Evolutionary conservation across 2,329 filamentous ascomycete genomes (phyloP).

Genomic region (Sclerotinia glacialis): DNA sequence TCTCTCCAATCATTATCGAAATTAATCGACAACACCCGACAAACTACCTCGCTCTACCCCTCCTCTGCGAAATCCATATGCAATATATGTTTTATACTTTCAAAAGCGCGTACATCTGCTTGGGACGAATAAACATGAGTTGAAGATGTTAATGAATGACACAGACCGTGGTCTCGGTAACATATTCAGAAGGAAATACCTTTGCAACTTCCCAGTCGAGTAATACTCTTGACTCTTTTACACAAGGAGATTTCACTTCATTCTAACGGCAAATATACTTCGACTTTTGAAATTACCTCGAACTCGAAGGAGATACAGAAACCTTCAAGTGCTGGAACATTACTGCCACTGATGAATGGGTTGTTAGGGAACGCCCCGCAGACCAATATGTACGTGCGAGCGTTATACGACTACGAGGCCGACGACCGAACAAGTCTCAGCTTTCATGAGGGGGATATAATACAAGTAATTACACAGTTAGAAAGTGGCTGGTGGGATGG

Average conservation of each 20-base stretch:
- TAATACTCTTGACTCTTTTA: conserved; percentile 25
- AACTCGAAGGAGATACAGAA: conserved; percentile 25
- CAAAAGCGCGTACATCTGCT: conserved; percentile 12
- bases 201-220: conserved; percentile 20
- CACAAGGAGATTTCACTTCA: conserved; percentile 25
- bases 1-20: conserved; percentile 8
- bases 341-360: conserved; percentile 54
- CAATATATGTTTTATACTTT: conserved; percentile 9
- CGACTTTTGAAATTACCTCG: conserved; percentile 24
- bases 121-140: conserved; percentile 20
- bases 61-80: conserved; percentile 10
- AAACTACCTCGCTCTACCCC: conserved; percentile 15
- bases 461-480: conserved; percentile 96
- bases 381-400: conserved; percentile 84
- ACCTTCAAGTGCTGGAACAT: conserved; percentile 30
- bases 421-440: conserved; percentile 96
- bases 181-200: conserved; percentile 19
- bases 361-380: conserved; percentile 57
- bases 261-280: conserved; percentile 25
- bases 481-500: conserved; percentile 99
- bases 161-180: conserved; percentile 21
- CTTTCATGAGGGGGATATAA: conserved; percentile 94
- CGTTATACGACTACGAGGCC: conserved; percentile 95
- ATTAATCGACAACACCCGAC: conserved; percentile 17
- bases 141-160: conserved; percentile 25